Evolutionary conservation across 1,139 yeast species (phyloP).

Genomic region (Suhomyces bokatorum): DNA sequence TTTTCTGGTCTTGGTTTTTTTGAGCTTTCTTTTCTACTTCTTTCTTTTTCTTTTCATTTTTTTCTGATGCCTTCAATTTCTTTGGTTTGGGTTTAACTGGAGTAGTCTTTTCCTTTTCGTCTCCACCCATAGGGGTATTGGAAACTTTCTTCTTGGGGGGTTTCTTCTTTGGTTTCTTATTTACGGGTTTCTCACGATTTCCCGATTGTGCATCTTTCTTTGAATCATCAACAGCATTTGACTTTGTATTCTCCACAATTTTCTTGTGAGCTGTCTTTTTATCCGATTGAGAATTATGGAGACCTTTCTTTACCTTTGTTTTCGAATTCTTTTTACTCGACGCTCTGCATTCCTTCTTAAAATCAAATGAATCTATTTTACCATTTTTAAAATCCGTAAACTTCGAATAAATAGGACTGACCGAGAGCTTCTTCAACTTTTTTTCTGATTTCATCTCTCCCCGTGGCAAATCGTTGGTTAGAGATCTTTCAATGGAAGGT

Average conservation of each 20-base stretch:
- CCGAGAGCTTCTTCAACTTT: background rate
- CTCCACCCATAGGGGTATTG: background rate
- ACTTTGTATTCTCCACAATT: no score
- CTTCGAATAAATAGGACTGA: constrained; percentile 15
- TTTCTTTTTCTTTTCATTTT: no score
- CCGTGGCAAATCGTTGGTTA: constrained; percentile 27
- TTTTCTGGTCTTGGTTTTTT: background rate
- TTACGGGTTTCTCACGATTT: no score
- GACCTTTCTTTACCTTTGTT: background rate
- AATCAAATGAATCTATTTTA: constrained; percentile 17
- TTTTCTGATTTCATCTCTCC: constrained; percentile 5
- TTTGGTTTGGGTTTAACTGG: background rate
- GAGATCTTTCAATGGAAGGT: constrained; percentile 27
- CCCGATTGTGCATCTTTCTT: no score
- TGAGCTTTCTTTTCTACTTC: background rate
- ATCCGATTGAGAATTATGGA: no score
- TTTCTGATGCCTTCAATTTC: background rate
- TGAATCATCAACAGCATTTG: no score
- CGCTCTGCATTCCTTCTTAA: constrained; percentile 10
- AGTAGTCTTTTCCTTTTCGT: background rate
- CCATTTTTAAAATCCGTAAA: constrained; percentile 14
- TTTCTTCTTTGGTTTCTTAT: no score
- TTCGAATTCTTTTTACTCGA: background rate
- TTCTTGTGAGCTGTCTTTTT: no score
- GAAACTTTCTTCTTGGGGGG: no score